Evolutionary conservation across 2,329 filamentous ascomycete genomes (phyloP).

Genomic region (Pseudogymnoascus sp.): DNA sequence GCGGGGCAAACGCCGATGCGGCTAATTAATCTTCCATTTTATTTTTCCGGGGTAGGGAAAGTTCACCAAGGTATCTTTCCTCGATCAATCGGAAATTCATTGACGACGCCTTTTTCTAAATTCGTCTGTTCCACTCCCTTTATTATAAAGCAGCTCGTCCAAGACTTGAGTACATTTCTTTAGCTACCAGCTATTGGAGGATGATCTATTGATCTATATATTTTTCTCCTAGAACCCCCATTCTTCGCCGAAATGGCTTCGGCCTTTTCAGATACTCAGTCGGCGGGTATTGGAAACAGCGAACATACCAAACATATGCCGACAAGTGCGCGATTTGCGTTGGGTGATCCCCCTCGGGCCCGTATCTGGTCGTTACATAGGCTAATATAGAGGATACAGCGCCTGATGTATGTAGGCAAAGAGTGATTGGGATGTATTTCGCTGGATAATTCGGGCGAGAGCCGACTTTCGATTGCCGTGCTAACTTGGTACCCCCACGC

Average conservation of each 20-base stretch:
- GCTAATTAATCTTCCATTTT: neutral
- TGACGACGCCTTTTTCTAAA: neutral
- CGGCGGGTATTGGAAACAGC: neutral
- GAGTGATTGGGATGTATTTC: neutral
- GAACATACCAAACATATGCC: neutral
- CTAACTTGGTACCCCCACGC: neutral
- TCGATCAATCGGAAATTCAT: neutral
- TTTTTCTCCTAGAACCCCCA: neutral
- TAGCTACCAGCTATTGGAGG: neutral
- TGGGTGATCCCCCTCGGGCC: neutral
- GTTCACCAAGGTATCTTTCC: neutral
- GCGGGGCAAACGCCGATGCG: neutral
- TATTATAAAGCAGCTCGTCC: neutral
- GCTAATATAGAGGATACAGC: neutral
- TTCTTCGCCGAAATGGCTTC: neutral
- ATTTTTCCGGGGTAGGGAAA: neutral
- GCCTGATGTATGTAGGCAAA: neutral
- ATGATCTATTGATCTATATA: neutral
- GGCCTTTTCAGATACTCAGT: neutral
- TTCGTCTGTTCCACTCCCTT: neutral
- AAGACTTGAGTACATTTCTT: neutral
- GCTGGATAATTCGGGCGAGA: constrained; percentile 4
- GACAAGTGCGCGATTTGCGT: neutral
- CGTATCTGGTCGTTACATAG: neutral
- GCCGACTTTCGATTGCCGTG: neutral